Evolutionary conservation across 2,329 filamentous ascomycete species (phyloP).

Genomic region (Botrytis fabae): DNA sequence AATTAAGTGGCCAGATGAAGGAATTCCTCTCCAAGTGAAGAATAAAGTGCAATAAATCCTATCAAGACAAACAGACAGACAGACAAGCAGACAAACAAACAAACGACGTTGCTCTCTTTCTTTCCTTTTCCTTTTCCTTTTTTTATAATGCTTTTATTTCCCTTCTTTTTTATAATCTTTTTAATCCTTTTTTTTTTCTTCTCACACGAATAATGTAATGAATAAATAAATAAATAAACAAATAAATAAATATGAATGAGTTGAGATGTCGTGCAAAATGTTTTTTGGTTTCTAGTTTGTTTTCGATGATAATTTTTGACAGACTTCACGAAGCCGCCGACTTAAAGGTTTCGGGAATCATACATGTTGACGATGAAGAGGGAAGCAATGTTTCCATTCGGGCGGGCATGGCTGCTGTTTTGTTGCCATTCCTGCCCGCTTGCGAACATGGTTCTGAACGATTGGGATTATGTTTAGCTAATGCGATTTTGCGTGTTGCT

Average conservation of each 20-base stretch:
- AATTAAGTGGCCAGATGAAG: background rate
- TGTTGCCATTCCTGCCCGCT: constrained; percentile 11
- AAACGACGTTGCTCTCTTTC: background rate
- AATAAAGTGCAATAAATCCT: background rate
- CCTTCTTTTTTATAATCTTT: background rate
- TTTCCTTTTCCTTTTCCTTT: background rate
- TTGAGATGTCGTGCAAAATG: background rate
- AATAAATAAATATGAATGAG: background rate
- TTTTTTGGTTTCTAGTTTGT: background rate
- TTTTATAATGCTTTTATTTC: background rate
- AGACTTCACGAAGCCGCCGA: constrained; percentile 41
- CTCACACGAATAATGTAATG: no score
- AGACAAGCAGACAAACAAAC: background rate
- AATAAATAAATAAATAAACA: no score
- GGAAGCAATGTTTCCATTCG: constrained; percentile 29
- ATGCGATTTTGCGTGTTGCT: background rate
- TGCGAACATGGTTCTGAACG: background rate
- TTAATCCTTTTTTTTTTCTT: background rate
- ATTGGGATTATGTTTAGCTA: background rate
- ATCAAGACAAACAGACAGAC: background rate
- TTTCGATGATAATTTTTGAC: constrained; percentile 26
- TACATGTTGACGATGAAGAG: constrained; percentile 36
- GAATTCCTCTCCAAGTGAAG: background rate
- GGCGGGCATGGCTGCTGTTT: constrained; percentile 24
- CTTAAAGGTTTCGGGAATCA: constrained; percentile 34